Base-by-base conservation (phyloP, 805 yeast species). In the Grigorovia transvaalensis region DNA sequence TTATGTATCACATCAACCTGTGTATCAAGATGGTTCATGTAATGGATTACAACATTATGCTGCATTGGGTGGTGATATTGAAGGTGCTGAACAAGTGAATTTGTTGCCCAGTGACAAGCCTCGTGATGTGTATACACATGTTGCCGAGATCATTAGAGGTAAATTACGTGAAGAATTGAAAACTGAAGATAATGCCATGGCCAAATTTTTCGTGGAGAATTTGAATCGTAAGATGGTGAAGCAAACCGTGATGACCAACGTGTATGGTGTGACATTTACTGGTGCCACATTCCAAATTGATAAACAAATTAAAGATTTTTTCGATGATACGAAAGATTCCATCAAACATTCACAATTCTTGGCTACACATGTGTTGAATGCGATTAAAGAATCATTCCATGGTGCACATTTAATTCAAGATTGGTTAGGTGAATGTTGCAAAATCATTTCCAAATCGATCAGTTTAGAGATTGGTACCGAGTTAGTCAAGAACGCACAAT, bases 231-330 rank as follows among this genome's bases (percentile, higher is more conserved):
- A 91, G 64, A 84, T 93, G 46, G 96, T 93, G 41, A 91, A 91
- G 65, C 99, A 91, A 66, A 88, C 99, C 0, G 98, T 91, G 27
- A 91, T 91, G 99, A 91, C 99, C 0, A 90, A 89, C 62, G 99
- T 91, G 41, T 91, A 91, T 65, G 99, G 99, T 61, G 99, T 91
- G 12, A 91, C 99, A 0, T 88, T 79, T 64, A 78, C 88, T 55
- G 99, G 99, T 17, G 99, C 98, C 0, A 80, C 88, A 17, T 84
- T 82, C 3, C 99, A 91, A 70, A 88, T 91, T 61, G 79, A 81
- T 52, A 85, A 83, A 61, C 90, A 90, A 63, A 71, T 91, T 51
- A 78, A 77, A 33, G 82, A 80, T 48, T 67, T 79, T 49, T 80
- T 78, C 52, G 79, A 73, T 51, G 79, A 76, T 23, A 65, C 64